Evolutionary conservation across 2,329 filamentous ascomycete species (phyloP).

Genomic region (Colletotrichum godetiae): DNA sequence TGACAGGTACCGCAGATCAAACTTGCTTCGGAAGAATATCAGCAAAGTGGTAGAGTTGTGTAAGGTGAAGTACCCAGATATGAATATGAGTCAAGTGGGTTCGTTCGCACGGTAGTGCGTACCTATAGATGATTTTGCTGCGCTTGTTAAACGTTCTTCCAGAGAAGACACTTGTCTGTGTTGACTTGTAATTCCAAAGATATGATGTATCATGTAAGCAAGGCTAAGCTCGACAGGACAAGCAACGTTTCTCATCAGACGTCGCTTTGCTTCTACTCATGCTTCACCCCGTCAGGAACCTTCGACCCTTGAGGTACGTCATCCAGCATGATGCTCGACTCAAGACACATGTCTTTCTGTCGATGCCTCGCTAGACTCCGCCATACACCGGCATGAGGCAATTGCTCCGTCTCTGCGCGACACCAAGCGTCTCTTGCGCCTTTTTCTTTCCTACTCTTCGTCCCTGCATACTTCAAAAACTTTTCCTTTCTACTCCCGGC

Average conservation of each 20-base stretch:
- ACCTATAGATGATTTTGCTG: background rate
- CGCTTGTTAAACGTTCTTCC: background rate
- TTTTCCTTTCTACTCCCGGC: background rate
- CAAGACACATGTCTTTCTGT: background rate
- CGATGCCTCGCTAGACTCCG: background rate
- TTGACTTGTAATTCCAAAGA: background rate
- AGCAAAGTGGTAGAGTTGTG: background rate
- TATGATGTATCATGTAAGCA: background rate
- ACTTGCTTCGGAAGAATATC: background rate
- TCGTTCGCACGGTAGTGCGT: background rate
- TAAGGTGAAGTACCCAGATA: background rate
- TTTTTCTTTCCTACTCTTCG: background rate
- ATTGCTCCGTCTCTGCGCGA: background rate
- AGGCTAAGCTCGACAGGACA: background rate
- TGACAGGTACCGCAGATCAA: conserved; percentile 10
- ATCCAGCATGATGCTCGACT: background rate
- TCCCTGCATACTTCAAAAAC: background rate
- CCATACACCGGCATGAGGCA: background rate
- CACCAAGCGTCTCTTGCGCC: background rate
- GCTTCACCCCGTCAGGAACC: background rate
- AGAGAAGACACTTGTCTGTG: background rate
- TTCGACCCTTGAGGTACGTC: background rate
- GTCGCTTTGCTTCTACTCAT: background rate
- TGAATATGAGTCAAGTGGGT: background rate
- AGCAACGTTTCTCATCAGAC: background rate